phyloP scores from a whole-genome alignment of 1,139 yeast species.

The Saccharomyces hybrid region DNA sequence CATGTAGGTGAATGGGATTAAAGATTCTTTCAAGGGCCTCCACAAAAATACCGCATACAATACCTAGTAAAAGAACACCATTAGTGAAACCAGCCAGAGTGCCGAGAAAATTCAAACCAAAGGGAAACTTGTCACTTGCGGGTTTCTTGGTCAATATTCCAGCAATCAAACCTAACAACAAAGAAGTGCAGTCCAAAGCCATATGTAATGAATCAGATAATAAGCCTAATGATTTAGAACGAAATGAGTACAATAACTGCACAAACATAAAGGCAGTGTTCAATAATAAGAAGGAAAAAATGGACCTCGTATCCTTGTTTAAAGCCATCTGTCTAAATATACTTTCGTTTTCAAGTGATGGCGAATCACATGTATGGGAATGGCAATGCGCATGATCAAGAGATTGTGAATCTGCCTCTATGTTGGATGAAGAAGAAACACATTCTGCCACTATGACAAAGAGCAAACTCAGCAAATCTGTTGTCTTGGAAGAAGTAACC shows the following conservation, averaged over 20 bases:
- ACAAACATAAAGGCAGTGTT: slow-evolving; percentile 92
- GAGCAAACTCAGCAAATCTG: slow-evolving; percentile 15
- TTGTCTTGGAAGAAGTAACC: slow-evolving; percentile 11
- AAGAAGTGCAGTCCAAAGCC: slow-evolving; percentile 90
- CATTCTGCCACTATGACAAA: slow-evolving; percentile 16
- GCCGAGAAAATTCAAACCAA: slow-evolving; percentile 79
- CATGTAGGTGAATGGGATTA: slow-evolving; percentile 68
- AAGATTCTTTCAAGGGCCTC: slow-evolving; percentile 80
- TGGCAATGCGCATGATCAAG: slow-evolving; percentile 8
- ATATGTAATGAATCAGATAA: slow-evolving; percentile 91
- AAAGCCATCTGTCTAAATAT: slow-evolving; percentile 38
- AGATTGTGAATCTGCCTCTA: slow-evolving; percentile 3
- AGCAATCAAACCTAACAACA: slow-evolving; percentile 84
- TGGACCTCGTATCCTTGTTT: slow-evolving; percentile 77
- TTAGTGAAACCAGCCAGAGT: slow-evolving; percentile 93
- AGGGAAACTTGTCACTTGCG: slow-evolving; percentile 69
- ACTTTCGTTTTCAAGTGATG: slow-evolving; percentile 8
- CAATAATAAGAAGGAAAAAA: slow-evolving; percentile 75
- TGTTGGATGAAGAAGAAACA: slow-evolving; percentile 2
- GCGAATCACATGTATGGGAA: slow-evolving; percentile 1
- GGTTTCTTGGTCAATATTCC: slow-evolving; percentile 55
- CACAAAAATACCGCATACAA: slow-evolving; percentile 77
- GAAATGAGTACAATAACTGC: slow-evolving; percentile 81
- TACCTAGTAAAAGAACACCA: slow-evolving; percentile 80
- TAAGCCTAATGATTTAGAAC: slow-evolving; percentile 86